Evolutionary conservation across 78 protist species (phyloP).

Genomic region (Diacronema lutheri): DNA sequence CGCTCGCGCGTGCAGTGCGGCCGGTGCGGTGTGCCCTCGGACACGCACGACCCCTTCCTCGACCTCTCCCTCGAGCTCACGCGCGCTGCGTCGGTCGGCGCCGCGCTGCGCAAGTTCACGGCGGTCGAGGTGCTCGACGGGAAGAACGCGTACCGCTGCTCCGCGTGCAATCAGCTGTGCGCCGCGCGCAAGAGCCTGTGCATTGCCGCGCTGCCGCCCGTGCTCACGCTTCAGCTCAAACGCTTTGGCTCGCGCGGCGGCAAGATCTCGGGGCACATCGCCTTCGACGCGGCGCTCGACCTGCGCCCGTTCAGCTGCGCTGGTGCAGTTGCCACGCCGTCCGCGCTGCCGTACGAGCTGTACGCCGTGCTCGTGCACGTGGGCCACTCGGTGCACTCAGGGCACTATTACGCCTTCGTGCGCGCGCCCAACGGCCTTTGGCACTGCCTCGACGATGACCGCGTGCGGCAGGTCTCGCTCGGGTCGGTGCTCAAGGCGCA

Average conservation of each 20-base stretch:
- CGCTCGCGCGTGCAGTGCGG: slow-evolving; percentile 68
- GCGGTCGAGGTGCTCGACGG: slow-evolving; percentile 68
- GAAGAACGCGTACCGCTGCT: slow-evolving; percentile 77
- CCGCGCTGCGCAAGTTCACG: slow-evolving; percentile 63
- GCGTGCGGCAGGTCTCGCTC: background rate
- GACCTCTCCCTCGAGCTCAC: slow-evolving; percentile 67
- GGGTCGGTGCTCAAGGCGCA: background rate
- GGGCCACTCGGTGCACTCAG: slow-evolving; percentile 67
- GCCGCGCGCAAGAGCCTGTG: slow-evolving; percentile 37
- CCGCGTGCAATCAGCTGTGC: background rate
- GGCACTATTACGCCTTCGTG: slow-evolving; percentile 85
- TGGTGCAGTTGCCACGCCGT: background rate
- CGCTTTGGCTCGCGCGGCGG: slow-evolving; percentile 51
- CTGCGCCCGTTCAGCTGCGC: background rate
- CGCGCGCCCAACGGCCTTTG: slow-evolving; percentile 33
- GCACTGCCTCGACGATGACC: slow-evolving; percentile 57
- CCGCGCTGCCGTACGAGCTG: slow-evolving; percentile 49
- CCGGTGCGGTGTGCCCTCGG: slow-evolving; percentile 55
- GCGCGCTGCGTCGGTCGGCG: slow-evolving; percentile 11
- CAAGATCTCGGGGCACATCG: slow-evolving; percentile 34
- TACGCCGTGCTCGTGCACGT: slow-evolving; percentile 82
- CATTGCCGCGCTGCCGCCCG: slow-evolving; percentile 39
- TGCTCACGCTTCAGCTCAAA: slow-evolving; percentile 67
- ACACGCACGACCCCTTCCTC: slow-evolving; percentile 85
- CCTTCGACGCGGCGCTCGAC: background rate